A percentile compares a stretch with the other conserved stretches of the same genome.
phyloP scores from a whole-genome alignment of 2,329 filamentous ascomycete species.

The Penicillium occitanis region DNA sequence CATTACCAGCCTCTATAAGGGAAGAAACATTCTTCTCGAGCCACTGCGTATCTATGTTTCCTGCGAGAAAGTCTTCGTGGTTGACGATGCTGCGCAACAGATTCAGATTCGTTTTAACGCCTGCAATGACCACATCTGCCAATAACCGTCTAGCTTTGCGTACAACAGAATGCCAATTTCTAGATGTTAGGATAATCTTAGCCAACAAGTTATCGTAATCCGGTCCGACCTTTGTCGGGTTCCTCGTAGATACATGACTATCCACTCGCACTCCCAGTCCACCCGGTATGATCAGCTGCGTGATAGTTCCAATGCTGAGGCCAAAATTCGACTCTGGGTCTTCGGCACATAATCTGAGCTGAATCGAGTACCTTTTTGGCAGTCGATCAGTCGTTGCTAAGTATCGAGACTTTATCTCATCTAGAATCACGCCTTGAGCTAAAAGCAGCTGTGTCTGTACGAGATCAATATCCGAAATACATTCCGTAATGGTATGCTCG shows the following conservation, averaged over 20 bases:
- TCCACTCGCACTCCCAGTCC: neutral
- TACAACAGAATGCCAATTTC: neutral
- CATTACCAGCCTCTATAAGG: neutral
- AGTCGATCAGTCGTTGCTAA: neutral
- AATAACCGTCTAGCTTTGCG: neutral
- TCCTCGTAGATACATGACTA: neutral
- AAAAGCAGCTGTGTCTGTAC: neutral
- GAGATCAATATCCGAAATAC: neutral
- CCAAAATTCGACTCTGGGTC: neutral
- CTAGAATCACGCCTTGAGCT: neutral
- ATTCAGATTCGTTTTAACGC: neutral
- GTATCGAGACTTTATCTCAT: neutral
- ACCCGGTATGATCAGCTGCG: neutral
- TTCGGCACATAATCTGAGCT: neutral
- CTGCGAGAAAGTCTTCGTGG: neutral
- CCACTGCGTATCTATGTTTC: neutral
- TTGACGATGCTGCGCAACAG: neutral
- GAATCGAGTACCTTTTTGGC: neutral
- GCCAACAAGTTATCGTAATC: neutral
- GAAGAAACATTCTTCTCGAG: neutral
- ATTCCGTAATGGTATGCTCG: neutral
- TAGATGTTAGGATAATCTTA: neutral
- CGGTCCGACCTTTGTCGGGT: neutral
- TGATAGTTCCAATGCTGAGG: neutral
- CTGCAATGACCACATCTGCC: neutral